phyloP scores from a whole-genome alignment of 176 grass and related monocot genomes.

The Elymus sibiricus region DNA sequence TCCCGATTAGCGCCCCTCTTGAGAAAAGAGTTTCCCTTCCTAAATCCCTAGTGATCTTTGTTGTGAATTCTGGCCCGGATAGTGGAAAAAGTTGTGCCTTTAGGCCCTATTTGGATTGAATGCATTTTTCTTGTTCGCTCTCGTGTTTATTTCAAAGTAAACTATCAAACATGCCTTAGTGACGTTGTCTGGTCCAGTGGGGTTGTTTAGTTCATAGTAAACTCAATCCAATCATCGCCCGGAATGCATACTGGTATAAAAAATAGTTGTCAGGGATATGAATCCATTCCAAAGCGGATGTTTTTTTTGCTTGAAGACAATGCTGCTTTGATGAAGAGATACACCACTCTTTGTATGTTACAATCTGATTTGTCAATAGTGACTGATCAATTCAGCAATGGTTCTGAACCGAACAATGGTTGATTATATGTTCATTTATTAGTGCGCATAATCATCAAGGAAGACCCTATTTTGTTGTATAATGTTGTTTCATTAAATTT shows the following conservation, averaged over 20 bases:
- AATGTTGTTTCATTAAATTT: constrained; percentile 20
- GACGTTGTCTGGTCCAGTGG: not conserved
- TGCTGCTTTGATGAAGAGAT: not conserved
- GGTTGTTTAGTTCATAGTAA: not conserved
- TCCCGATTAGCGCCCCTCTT: not conserved
- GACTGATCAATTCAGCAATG: not conserved
- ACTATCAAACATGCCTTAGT: not conserved
- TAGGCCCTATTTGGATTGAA: not conserved
- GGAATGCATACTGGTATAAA: not conserved
- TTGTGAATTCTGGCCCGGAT: not conserved
- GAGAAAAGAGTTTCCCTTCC: not conserved
- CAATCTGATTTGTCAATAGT: constrained; percentile 1
- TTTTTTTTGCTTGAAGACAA: not conserved
- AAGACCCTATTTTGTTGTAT: not conserved
- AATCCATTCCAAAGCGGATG: not conserved
- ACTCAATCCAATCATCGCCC: no score
- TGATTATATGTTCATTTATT: not conserved
- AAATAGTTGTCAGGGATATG: not conserved
- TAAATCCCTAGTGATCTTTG: not conserved
- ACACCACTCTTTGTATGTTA: not conserved
- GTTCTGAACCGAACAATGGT: not conserved
- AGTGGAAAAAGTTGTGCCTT: not conserved
- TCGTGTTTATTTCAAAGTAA: not conserved
- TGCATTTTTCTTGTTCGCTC: not conserved
- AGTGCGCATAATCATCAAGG: not conserved